phyloP scores from a whole-genome alignment of 2,329 filamentous ascomycete species.

The Cladosporium sphaerospermum region DNA sequence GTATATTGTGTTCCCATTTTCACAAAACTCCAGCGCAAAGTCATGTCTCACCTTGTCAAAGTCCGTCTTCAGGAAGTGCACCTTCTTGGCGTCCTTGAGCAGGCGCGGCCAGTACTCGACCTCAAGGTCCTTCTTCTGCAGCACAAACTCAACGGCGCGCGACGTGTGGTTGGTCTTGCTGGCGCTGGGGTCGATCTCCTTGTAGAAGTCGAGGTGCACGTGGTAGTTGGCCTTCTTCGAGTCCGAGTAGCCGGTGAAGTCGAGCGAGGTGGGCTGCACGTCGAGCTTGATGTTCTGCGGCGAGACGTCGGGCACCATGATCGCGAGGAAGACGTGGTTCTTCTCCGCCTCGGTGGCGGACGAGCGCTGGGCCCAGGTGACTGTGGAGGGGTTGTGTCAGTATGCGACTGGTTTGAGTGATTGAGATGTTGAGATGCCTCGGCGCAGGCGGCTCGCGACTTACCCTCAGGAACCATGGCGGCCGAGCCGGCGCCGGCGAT shows the following conservation, averaged over 20 bases:
- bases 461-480: conserved; percentile 34
- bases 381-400: conserved; percentile 43
- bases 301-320: conserved; percentile 79
- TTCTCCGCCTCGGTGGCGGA: conserved; percentile 70
- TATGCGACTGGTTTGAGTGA: neutral
- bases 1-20: neutral
- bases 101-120: conserved; percentile 94
- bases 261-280: conserved; percentile 67
- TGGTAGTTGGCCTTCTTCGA: conserved; percentile 83
- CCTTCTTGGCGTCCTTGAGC: conserved; percentile 81
- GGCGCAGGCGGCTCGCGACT: conserved; percentile 1
- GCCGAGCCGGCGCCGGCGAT: conserved; percentile 23
- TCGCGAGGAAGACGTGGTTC: conserved; percentile 93
- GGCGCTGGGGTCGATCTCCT: conserved; percentile 78
- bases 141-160: conserved; percentile 81
- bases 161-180: conserved; percentile 83
- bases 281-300: conserved; percentile 72
- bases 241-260: conserved; percentile 75
- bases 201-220: conserved; percentile 80
- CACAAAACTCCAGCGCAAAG: neutral
- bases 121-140: conserved; percentile 95
- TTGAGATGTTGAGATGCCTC: neutral
- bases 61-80: conserved; percentile 96
- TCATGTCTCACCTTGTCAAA: conserved; percentile 73
- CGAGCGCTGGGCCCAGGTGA: conserved; percentile 97